Evolutionary conservation across 169 alveolate genomes (phyloP), one percentile per base, ranked within the genome.

Genomic region (Eimeria nieschulzi): DNA sequence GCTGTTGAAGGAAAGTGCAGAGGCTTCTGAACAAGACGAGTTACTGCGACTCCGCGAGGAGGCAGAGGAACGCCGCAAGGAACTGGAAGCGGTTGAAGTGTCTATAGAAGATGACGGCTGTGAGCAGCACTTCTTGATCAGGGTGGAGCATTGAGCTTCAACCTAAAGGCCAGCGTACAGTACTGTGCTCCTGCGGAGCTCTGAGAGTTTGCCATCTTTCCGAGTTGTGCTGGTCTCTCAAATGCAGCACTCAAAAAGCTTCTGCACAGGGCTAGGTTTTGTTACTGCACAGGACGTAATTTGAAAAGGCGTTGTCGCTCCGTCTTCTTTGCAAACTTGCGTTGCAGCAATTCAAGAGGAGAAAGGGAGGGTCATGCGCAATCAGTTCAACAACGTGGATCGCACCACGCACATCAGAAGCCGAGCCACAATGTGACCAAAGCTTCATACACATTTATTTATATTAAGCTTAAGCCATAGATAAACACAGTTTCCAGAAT

Each of bases 351-450:
- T 73, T 53, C 79, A 53, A 25, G 94, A 82, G 5, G 91, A 90
- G 86, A 86, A 79, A 75, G 91, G 91, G 23, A 51, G 94, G 46
- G 91, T 90, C n/a, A 92, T 97, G 93, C 91, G 99, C 82, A 97
- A 97, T 91, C 96, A 97, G 73, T 97, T 98, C 93, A 96, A 96
- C 95, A 97, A 96, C 95, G 95, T 97, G 93, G 98, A 97, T 87
- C 94, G 99, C 73, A 97, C 90, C 78, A 82, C 90, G 23, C 90
- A 82, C 39, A 82, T 82, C 64, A 82, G 59, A 10, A 82, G 78
- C 63, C 63, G 76, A 33, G 78, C 90, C 53, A 82, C 90, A 17
- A 76, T 61, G 90, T 82, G 59, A 59, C 17, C 15, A 59, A 59
- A 15, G 5, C 23, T 15, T 59, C 5, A 59, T 19, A 59, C 68